Evolutionary conservation across 1,139 yeast species (phyloP).

Genomic region (Saccharomyces hybrid): DNA sequence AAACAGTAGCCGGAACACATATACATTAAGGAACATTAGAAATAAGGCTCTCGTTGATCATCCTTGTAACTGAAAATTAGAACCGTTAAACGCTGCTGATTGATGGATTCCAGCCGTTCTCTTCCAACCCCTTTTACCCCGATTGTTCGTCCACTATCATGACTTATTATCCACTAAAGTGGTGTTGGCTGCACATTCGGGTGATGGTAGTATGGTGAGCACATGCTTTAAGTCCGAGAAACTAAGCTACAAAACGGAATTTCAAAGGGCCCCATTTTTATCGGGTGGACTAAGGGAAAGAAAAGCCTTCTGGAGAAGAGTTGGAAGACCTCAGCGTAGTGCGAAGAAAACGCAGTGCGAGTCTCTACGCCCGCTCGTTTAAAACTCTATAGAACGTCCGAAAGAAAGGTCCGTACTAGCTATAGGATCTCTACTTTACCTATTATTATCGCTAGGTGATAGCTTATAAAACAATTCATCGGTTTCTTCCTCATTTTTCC

Average conservation of each 20-base stretch:
- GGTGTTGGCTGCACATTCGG: neutral
- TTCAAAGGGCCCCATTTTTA: slow-evolving; percentile 1
- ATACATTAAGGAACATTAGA: neutral
- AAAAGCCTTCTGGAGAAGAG: neutral
- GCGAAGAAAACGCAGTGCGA: neutral
- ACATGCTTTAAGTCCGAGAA: neutral
- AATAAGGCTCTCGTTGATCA: neutral
- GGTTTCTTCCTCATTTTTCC: neutral
- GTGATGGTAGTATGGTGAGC: neutral
- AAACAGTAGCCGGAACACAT: neutral
- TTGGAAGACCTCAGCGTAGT: neutral
- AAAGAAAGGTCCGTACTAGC: neutral
- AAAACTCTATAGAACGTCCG: neutral
- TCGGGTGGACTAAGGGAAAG: slow-evolving; percentile 1
- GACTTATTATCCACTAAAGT: neutral
- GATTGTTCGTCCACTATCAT: neutral
- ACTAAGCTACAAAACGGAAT: neutral
- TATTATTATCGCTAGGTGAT: neutral
- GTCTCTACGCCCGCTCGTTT: neutral
- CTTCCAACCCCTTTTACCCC: neutral
- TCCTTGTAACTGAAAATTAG: neutral
- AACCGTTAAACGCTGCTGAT: neutral
- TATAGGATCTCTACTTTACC: neutral
- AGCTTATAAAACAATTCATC: neutral
- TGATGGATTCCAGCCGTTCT: neutral